Base-by-base conservation (phyloP, 2,329 filamentous ascomycete genomes). In the Penicillium glabrum region DNA sequence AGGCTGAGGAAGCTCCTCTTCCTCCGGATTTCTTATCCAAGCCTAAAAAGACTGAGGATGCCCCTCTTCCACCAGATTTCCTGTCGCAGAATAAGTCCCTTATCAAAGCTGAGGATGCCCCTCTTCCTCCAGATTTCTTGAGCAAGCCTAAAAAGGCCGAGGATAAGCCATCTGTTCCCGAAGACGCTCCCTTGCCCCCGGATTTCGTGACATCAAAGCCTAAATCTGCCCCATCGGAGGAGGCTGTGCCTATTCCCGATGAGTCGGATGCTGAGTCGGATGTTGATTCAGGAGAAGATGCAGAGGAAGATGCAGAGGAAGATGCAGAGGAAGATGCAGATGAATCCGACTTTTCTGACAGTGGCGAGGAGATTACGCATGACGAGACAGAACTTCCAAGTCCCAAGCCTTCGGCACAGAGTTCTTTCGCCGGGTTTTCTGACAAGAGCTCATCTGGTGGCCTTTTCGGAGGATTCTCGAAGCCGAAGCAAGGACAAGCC, bases 301-400 rank as follows among this genome's bases (percentile, higher is more conserved):
- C 56, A 7, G 39, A 41, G 39, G 24, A 26, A 26, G 24, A 26
- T 26, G 24, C 24, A 7, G 24, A 26, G 24, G 37, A 41, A 6
- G 37, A 37, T 19, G 35, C 63, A 5, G 69, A 70, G 10, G 58
- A 63, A 16, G 69, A 69, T 37, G 67, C 56, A 8, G 70, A 70
- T 37, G 72, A 72, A 45, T 75, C 76, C 5, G 77, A 78, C 31
- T 79, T 79, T 61, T 74, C 73, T 53, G 78, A 77, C 47, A 80
- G 77, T 53, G 78, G 75, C 10, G 75, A 79, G 53, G 79, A 80
- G 35, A 69, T 79, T n/a, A 75, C 75, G 1, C 72, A 76, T 41
- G 76, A 79, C 9, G 72, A 74, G 43, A 61, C 63, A 13, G 67
- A 68, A 7, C 64, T 68, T 5, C 67, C 71, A 37, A 76, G 72